Conservation (phyloP, 371 early-diverging fungal species). For the Syncephalastrum contaminatum region DNA sequence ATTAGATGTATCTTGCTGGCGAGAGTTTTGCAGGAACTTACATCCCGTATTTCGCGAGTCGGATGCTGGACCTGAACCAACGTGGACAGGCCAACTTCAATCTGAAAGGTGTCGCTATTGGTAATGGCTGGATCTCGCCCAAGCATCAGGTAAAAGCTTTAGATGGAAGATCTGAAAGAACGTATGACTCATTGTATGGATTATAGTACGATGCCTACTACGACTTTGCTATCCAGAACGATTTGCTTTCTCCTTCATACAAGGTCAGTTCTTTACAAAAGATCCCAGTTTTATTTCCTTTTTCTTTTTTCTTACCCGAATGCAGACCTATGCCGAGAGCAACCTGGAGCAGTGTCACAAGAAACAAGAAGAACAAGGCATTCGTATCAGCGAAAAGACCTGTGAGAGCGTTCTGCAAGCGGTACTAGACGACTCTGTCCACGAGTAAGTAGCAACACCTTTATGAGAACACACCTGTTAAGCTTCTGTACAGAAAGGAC, state of each 20-base stretch:
- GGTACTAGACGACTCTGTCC: constrained; percentile 26
- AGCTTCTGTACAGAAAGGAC: constrained; percentile 4
- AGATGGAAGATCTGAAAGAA: background rate
- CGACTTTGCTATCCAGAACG: constrained; percentile 43
- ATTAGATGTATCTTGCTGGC: constrained; percentile 75
- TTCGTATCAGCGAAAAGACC: constrained; percentile 15
- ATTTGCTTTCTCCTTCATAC: constrained; percentile 33
- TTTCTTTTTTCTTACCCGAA: background rate
- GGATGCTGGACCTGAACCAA: constrained; percentile 55
- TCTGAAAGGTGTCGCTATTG: constrained; percentile 71
- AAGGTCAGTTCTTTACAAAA: constrained; percentile 30
- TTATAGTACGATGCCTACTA: constrained; percentile 55
- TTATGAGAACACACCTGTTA: background rate
- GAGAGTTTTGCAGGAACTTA: constrained; percentile 88
- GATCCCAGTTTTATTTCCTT: background rate
- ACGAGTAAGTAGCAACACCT: constrained; percentile 25
- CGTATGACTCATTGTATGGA: background rate
- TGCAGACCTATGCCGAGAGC: constrained; percentile 12
- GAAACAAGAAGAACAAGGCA: constrained; percentile 17
- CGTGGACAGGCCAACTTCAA: constrained; percentile 46
- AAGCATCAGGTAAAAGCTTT: constrained; percentile 57
- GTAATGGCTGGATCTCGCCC: constrained; percentile 91
- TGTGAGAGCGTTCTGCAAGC: constrained; percentile 35
- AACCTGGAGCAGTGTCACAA: constrained; percentile 27
- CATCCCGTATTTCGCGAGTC: constrained; percentile 76